A percentile compares a stretch with the other conserved stretches of the same genome.
phyloP scores from a whole-genome alignment of 139 green algal genomes.

The Ettlia oleoabundans region DNA sequence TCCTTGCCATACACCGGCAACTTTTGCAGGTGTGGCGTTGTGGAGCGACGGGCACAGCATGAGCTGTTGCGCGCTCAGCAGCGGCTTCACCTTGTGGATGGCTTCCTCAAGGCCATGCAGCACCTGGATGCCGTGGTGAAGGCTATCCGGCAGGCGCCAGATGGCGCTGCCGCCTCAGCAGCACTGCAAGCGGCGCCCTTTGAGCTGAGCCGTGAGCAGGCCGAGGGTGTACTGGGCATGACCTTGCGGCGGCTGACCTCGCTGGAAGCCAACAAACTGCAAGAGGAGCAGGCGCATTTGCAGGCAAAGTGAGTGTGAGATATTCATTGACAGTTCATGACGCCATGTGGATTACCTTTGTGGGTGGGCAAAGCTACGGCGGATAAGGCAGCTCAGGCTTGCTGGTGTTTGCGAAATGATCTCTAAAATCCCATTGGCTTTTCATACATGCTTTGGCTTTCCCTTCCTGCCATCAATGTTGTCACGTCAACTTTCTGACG shows the following conservation, averaged over 20 bases:
- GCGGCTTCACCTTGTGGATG: slow-evolving; percentile 84
- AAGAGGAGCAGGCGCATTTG: slow-evolving; percentile 73
- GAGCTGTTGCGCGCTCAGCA: slow-evolving; percentile 64
- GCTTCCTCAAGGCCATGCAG: slow-evolving; percentile 74
- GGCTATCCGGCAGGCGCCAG: slow-evolving; percentile 69
- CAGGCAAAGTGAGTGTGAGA: slow-evolving; percentile 31
- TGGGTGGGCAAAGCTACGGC: neutral
- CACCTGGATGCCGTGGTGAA: slow-evolving; percentile 77
- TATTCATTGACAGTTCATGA: too few species aligned
- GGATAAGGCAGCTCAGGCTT: neutral
- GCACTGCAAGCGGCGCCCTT: slow-evolving; percentile 60
- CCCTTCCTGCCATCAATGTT: neutral
- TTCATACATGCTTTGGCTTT: neutral
- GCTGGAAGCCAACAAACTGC: slow-evolving; percentile 77
- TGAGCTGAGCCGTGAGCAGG: slow-evolving; percentile 72
- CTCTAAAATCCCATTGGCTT: neutral
- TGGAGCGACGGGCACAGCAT: slow-evolving; percentile 67
- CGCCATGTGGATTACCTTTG: too few species aligned
- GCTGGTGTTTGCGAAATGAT: neutral
- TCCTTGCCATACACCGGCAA: neutral
- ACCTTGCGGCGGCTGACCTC: slow-evolving; percentile 86
- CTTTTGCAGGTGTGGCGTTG: slow-evolving; percentile 63
- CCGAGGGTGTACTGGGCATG: slow-evolving; percentile 83
- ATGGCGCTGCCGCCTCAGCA: slow-evolving; percentile 59
- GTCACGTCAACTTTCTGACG: neutral